Base-by-base conservation (phyloP, 2,329 filamentous ascomycete genomes). In the Tolypocladium tropicale region DNA sequence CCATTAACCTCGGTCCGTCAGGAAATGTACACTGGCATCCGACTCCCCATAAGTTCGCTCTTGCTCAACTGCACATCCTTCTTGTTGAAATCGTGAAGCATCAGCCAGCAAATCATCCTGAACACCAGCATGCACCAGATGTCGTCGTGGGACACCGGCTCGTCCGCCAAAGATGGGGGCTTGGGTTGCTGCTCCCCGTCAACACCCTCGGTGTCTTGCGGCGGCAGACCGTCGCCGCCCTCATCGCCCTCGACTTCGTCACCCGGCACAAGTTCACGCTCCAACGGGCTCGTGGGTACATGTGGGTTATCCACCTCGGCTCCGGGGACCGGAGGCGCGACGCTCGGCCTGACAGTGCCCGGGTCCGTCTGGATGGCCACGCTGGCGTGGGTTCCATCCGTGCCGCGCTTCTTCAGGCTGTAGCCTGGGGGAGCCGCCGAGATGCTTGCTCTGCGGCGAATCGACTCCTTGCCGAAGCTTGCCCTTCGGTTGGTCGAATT, bases 61-160 rank as follows among this genome's bases (percentile, higher is more conserved):
- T 80, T 79, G 49, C 75, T 68, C 3, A 78, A 65, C 64, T 81
- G 78, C 11, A 77, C 70, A 55, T 83, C 80, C 57, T 74, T 71
- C 62, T 77, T 78, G 64, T 80, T 71, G 54, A 83, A 82, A 60
- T 83, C 78, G 61, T 83, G 79, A 58, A 83, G 66, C 67, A 78
- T 72, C 54, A 82, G 65, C 81, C 79, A 82, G 63, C 79, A 82
- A 28, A 82, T 70, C 80, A 82, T 83, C 30, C 79, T 69, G 59
- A 82, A 79, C 4, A 82, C 72, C 21, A 83, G 67, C 9, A 75
- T 76, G 60, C 77, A 78, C 79, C 79, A 82, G n/a, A 81, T 74
- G 9, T 74, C 71, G 48, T 73, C 70, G 48, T 70, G 66, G n/a
- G 64, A 64, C 14, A 65, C 66, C 6, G 58, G 55, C 53, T 66